phyloP scores from a whole-genome alignment of 2,329 filamentous ascomycete genomes.

The Colletotrichum salicis region DNA sequence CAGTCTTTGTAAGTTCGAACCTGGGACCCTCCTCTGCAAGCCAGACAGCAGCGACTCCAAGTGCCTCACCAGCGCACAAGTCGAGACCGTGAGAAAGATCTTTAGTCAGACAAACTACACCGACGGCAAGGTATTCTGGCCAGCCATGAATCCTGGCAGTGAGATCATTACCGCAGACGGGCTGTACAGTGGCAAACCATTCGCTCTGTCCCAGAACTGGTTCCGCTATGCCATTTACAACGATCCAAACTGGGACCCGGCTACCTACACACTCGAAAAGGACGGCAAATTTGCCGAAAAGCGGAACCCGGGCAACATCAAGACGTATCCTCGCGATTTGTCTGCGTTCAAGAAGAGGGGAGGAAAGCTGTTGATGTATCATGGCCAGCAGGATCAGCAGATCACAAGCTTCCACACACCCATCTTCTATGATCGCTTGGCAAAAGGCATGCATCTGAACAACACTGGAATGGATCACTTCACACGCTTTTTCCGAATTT shows the following conservation, averaged over 20 bases:
- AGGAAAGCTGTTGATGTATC: constrained; percentile 58
- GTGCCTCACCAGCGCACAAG: constrained; percentile 53
- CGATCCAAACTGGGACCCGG: constrained; percentile 49
- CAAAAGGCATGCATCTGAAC: constrained; percentile 54
- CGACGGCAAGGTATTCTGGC: constrained; percentile 50
- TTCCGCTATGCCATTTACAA: constrained; percentile 53
- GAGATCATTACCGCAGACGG: constrained; percentile 54
- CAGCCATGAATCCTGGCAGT: constrained; percentile 60
- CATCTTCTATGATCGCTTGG: constrained; percentile 61
- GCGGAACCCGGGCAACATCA: constrained; percentile 50
- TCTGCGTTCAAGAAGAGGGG: constrained; percentile 51
- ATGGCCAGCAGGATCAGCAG: constrained; percentile 54
- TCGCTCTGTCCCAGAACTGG: constrained; percentile 44
- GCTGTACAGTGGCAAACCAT: constrained; percentile 49
- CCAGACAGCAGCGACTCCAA: constrained; percentile 36
- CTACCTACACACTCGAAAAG: constrained; percentile 45
- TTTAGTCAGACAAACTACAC: constrained; percentile 43
- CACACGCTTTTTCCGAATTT: constrained; percentile 64
- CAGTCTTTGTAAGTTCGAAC: constrained; percentile 49
- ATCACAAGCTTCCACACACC: constrained; percentile 56
- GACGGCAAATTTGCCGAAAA: constrained; percentile 46
- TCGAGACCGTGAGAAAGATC: constrained; percentile 45
- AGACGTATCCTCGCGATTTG: constrained; percentile 52
- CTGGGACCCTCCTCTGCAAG: neutral
- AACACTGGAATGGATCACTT: constrained; percentile 53